Evolutionary conservation across 345 rosid species (phyloP).

Genomic region (Psidium friedrichsthalianum): DNA sequence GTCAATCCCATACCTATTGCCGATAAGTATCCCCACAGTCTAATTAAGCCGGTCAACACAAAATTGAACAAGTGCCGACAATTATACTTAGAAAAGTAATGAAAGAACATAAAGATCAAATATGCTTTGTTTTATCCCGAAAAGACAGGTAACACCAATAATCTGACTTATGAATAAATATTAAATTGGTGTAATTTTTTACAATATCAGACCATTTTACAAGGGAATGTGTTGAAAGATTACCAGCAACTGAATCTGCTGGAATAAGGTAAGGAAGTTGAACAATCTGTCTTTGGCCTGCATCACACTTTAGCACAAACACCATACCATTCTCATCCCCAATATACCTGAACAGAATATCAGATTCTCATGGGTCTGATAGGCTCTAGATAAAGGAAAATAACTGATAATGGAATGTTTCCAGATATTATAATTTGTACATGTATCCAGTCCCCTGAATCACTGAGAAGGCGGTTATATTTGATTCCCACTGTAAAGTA

Average conservation of each 20-base stretch:
- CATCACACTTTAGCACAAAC: constrained; percentile 48
- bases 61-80: too few relatives aligned
- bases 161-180: too few relatives aligned
- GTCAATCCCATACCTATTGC: too few relatives aligned
- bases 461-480: constrained; percentile 69
- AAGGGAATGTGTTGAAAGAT: background rate
- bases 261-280: constrained; percentile 59
- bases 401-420: background rate
- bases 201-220: background rate
- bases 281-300: constrained; percentile 36
- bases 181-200: too few relatives aligned
- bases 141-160: too few relatives aligned
- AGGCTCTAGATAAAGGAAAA: background rate
- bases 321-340: constrained; percentile 81
- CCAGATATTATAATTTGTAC: constrained; percentile 18
- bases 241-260: constrained; percentile 57
- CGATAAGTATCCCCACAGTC: too few relatives aligned
- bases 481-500: constrained; percentile 61
- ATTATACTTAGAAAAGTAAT: too few relatives aligned
- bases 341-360: constrained; percentile 35
- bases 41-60: too few relatives aligned
- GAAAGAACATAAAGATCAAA: too few relatives aligned
- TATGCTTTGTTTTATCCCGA: too few relatives aligned
- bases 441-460: constrained; percentile 65
- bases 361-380: background rate